phyloP scores from a whole-genome alignment of 1,139 yeast genomes.

The Diutina neorugosa region DNA sequence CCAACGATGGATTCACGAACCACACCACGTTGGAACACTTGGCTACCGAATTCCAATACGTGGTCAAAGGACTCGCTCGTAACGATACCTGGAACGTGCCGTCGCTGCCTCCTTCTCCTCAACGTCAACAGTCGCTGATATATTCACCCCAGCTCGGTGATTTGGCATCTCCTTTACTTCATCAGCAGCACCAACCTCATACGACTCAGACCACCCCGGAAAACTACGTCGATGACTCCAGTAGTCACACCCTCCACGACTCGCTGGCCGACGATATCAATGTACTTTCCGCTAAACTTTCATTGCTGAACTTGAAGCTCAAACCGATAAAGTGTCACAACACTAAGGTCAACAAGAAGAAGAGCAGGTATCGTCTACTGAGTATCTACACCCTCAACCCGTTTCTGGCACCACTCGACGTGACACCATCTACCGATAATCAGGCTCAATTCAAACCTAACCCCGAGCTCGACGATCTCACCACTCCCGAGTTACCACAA shows the following conservation, averaged over 20 bases:
- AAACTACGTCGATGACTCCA: conserved; percentile 26
- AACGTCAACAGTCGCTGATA: neutral
- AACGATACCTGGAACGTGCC: neutral
- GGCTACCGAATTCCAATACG: conserved; percentile 24
- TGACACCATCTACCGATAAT: neutral
- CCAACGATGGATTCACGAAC: conserved; percentile 26
- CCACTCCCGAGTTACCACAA: neutral
- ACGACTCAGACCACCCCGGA: conserved; percentile 21
- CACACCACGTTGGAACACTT: conserved; percentile 39
- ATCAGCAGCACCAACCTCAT: conserved; percentile 13
- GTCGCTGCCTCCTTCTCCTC: no score
- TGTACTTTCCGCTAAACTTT: conserved; percentile 10
- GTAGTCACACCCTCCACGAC: conserved; percentile 15
- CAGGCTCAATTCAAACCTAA: neutral
- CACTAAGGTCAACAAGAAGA: conserved; percentile 25
- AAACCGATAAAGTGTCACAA: conserved; percentile 30
- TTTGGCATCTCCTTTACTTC: conserved; percentile 36
- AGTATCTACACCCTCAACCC: conserved; percentile 29
- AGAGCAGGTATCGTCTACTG: conserved; percentile 29
- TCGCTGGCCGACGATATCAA: conserved; percentile 7
- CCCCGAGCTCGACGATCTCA: neutral
- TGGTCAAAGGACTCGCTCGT: conserved; percentile 8
- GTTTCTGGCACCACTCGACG: conserved; percentile 7
- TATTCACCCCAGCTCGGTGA: conserved; percentile 16
- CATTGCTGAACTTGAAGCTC: conserved; percentile 26